Base-by-base conservation (phyloP, 225 moss, liverwort and hornwort species). In the Lunularia cruciata region DNA sequence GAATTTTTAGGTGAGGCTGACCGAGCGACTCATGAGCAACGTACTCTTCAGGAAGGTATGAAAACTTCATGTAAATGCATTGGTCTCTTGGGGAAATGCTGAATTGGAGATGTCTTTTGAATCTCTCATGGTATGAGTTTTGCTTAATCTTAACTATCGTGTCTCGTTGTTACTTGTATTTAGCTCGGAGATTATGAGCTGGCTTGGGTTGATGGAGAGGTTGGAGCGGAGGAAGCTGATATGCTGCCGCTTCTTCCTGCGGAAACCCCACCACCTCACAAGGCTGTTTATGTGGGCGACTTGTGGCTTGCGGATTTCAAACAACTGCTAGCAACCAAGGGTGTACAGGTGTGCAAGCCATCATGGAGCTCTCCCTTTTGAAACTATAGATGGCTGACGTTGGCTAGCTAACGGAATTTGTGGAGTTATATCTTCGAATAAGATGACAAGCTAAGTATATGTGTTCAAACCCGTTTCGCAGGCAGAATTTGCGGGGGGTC, bases 131-230 rank as follows among this genome's bases (percentile, higher is more conserved):
- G n/a, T n/a, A n/a, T n/a, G n/a, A n/a, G n/a, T n/a, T n/a, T n/a
- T n/a, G n/a, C n/a, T 43, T 43, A 0, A 43, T 2, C 11, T 6
- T 43, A 43, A 43, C 43, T 11, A 43, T 1, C 11, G 13, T 39
- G 3, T 30, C 45, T 64, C 16, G 35, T 30, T 70, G 67, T 11
- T 35, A 32, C n/a, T 70, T 72, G 59, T 43, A 57, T 48, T 37
- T 89, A 94, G 95, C 86, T 93, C 11, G 98, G 98, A 51, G 98
- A 93, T 42, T 93, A 98, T 60, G 98, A 98, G 76, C 87, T 98
- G 49, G 89, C 98, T 40, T 98, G 98, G 98, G 88, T 98, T 65
- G 98, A 98, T 76, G 98, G 98, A n/a, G 89, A 84, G 75, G 91
- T 98, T 56, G 98, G 98, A 70, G 88, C 84, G 32, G 80, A 88